A percentile compares a stretch with the other conserved stretches of the same genome.
Conservation (phyloP, 202 grass and related monocot species). For the Brachypodium distachyon region DNA sequence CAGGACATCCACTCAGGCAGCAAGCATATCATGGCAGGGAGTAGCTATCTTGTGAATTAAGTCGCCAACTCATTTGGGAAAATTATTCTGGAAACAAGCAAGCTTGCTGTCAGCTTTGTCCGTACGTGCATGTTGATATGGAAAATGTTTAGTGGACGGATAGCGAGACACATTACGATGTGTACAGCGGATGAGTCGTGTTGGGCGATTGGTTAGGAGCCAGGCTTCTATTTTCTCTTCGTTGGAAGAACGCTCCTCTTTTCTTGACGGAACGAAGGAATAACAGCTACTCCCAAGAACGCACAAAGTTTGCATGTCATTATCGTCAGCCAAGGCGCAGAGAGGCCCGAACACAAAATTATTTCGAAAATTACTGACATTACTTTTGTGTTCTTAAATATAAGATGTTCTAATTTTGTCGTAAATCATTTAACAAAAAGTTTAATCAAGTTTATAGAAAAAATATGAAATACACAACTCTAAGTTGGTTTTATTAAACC, state of each 20-base stretch:
- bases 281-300: background rate
- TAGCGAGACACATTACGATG: background rate
- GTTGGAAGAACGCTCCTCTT: background rate
- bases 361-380: no score
- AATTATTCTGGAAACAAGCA: constrained; percentile 10
- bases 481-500: no score
- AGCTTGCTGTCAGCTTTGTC: constrained; percentile 6
- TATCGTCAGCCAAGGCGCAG: no score
- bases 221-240: background rate
- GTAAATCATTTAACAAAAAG: no score
- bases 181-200: background rate
- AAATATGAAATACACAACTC: no score
- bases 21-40: background rate
- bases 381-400: no score
- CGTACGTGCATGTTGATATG: background rate
- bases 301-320: background rate
- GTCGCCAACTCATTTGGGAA: constrained; percentile 12
- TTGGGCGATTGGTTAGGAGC: background rate
- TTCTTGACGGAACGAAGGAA: background rate
- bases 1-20: constrained; percentile 4
- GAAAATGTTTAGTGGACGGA: background rate
- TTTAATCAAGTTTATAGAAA: no score
- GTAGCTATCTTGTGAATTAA: background rate
- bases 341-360: no score
- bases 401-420: no score